Conservation (phyloP, 2,329 filamentous ascomycete species). For the Lachnellula hyalina region DNA sequence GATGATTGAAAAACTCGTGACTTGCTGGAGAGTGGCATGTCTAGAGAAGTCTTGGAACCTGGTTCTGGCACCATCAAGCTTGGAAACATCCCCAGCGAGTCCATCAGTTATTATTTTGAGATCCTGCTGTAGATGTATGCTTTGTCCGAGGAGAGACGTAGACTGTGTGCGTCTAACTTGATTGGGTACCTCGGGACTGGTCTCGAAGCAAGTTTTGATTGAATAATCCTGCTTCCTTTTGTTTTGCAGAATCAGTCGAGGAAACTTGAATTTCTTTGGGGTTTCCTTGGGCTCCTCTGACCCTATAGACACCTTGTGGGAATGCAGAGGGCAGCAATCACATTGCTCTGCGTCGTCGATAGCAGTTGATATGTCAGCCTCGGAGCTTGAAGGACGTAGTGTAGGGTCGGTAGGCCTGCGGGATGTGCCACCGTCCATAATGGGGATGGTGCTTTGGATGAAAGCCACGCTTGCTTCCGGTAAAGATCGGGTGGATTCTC, state of each 20-base stretch:
- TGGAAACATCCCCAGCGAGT: slow-evolving; percentile 1
- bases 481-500: slow-evolving; percentile 3
- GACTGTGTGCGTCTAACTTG: slow-evolving; percentile 1
- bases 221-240: slow-evolving; percentile 13
- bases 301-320: not conserved
- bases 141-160: not conserved
- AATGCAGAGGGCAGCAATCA: not conserved
- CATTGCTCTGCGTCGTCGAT: not conserved
- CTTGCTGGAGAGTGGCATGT: not conserved
- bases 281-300: slow-evolving; percentile 4
- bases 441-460: not conserved
- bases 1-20: slow-evolving; percentile 9
- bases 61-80: not conserved
- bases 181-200: slow-evolving; percentile 10
- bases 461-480: not conserved
- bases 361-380: slow-evolving; percentile 7
- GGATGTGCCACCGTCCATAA: slow-evolving; percentile 5
- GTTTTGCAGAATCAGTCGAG: slow-evolving; percentile 22
- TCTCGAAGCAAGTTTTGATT: slow-evolving; percentile 20
- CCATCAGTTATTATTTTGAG: slow-evolving; percentile 9
- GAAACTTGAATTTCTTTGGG: slow-evolving; percentile 17
- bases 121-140: slow-evolving; percentile 7
- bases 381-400: slow-evolving; percentile 15
- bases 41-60: not conserved
- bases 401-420: slow-evolving; percentile 1